Conservation (phyloP, 140 eudicot species). For the Ambrosia hybrid region DNA sequence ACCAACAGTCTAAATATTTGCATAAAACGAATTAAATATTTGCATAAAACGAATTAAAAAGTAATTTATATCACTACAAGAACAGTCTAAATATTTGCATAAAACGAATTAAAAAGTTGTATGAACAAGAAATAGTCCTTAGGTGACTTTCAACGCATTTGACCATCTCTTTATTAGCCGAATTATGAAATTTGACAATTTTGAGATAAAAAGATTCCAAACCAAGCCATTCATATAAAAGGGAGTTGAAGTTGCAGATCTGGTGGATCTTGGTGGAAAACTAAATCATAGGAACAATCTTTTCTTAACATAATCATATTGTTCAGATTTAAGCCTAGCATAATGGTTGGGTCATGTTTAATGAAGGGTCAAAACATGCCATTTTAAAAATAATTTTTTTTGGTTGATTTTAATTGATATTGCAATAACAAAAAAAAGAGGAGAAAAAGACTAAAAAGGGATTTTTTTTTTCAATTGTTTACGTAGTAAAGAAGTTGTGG, state of each 20-base stretch:
- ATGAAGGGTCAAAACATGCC: too few species aligned
- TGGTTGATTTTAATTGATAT: background rate
- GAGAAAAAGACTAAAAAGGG: background rate
- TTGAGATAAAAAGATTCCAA: background rate
- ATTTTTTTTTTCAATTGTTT: constrained; percentile 14
- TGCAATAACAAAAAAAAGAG: background rate
- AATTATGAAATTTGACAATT: background rate
- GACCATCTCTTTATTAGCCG: background rate
- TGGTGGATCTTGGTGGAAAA: background rate
- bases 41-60: too few species aligned
- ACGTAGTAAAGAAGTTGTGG: constrained; percentile 47
- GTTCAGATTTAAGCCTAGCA: background rate
- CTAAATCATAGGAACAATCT: background rate
- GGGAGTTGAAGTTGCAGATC: background rate
- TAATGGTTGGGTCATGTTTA: too few species aligned
- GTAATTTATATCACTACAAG: too few species aligned
- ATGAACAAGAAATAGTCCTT: too few species aligned
- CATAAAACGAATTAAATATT: too few species aligned
- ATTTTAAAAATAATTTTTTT: too few species aligned
- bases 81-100: too few species aligned
- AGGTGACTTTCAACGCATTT: too few species aligned
- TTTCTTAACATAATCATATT: background rate
- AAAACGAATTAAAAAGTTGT: too few species aligned
- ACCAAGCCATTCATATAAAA: background rate
- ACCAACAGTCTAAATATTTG: too few species aligned